These are phyloP conservation scores for Tremella yokohamensis DNA, from an alignment of 768 basidiomycete species.

Conservation along the genomic window DNA sequence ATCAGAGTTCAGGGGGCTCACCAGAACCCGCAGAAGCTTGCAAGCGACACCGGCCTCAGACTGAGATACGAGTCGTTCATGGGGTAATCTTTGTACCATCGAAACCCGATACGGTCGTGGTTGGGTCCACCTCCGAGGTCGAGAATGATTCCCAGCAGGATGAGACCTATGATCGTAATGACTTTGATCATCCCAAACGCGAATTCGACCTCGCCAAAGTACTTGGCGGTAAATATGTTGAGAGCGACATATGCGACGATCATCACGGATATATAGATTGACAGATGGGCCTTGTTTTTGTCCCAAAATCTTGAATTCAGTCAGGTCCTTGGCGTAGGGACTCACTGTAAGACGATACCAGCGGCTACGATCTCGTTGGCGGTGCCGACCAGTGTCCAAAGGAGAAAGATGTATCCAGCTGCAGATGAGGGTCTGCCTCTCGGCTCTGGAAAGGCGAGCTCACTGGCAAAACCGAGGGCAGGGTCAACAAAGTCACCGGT, in stretches of 20 bases:
- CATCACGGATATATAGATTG: conserved; percentile 72
- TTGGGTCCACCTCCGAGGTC: conserved; percentile 61
- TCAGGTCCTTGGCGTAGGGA: background rate
- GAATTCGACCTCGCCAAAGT: too few relatives aligned
- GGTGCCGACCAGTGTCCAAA: conserved; percentile 69
- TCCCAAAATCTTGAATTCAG: too few relatives aligned
- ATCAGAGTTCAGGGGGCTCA: too few relatives aligned
- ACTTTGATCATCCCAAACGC: conserved; percentile 47
- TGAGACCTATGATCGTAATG: conserved; percentile 49
- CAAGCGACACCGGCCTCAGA: conserved; percentile 65
- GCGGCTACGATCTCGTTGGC: conserved; percentile 60
- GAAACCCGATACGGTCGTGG: conserved; percentile 58
- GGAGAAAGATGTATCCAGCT: conserved; percentile 55
- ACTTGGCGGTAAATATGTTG: too few relatives aligned
- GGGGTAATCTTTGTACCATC: too few relatives aligned
- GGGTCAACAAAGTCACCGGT: conserved; percentile 57
- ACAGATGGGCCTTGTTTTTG: too few relatives aligned
- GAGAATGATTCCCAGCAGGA: conserved; percentile 50
- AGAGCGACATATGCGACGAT: too few relatives aligned
- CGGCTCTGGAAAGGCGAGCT: background rate
- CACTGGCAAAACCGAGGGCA: conserved; percentile 54
- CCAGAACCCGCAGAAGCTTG: conserved; percentile 73
- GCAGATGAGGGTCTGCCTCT: conserved; percentile 23
- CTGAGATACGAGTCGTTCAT: too few relatives aligned
- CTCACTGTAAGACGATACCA: background rate